These are phyloP conservation scores for Phellopilus nigrolimitatus DNA, from an alignment of 1,284 basidiomycete species.

Conservation along the genomic window DNA sequence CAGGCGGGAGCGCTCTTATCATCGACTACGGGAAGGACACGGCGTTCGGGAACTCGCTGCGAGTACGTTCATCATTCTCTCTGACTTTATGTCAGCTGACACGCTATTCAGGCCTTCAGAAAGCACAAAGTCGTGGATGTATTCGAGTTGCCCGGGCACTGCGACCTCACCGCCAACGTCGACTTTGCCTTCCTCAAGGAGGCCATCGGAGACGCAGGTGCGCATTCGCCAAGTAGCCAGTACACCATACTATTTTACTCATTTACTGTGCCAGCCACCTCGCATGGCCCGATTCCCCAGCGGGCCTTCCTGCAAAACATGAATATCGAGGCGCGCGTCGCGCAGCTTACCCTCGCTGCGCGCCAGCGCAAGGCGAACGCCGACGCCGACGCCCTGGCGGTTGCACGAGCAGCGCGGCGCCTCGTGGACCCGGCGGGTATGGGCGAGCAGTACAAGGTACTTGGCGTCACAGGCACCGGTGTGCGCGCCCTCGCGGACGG, in stretches of 20 bases:
- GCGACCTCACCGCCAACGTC: constrained; percentile 93
- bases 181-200: constrained; percentile 89
- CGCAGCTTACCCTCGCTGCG: constrained; percentile 43
- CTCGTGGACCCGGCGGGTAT: constrained; percentile 60
- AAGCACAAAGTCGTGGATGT: constrained; percentile 83
- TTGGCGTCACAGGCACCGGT: constrained; percentile 42
- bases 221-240: constrained; percentile 23
- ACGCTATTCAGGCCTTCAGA: constrained; percentile 71
- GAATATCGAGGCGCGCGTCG: constrained; percentile 52
- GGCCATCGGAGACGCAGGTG: constrained; percentile 63
- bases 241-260: constrained; percentile 3
- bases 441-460: constrained; percentile 61
- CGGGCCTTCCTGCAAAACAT: constrained; percentile 53
- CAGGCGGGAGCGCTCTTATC: constrained; percentile 76
- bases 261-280: constrained; percentile 30
- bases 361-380: constrained; percentile 32
- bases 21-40: constrained; percentile 87
- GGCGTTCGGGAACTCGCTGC: constrained; percentile 71
- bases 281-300: constrained; percentile 55
- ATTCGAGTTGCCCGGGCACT: constrained; percentile 81
- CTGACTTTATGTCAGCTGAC: neutral
- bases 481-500: constrained; percentile 20
- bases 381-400: constrained; percentile 38
- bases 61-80: constrained; percentile 47
- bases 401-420: constrained; percentile 46